Evolutionary conservation across 768 basidiomycete species (phyloP), one percentile per base, ranked within the genome.

Genomic region (Boletus reticuloceps): DNA sequence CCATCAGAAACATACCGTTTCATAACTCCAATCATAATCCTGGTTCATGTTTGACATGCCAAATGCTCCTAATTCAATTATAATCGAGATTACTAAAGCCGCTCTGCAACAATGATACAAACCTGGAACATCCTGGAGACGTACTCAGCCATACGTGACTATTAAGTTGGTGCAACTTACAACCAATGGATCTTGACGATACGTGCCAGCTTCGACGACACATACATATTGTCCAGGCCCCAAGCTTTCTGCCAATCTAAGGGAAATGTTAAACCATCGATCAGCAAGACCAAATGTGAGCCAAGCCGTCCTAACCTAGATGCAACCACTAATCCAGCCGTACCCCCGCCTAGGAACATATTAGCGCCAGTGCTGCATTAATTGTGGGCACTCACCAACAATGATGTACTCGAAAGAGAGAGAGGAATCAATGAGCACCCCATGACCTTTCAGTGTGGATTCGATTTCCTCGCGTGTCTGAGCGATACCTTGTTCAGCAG

Each of bases 21-120:
- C 14, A 34, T 64, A 63, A 16, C 46, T 32, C 62, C 62, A 64
- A 47, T 64, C 58, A 42, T 51, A 63, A n/a, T 61, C 55, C 6
- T 47, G 34, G 10, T 56, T 29, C 27, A 54, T 29, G 10, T 20
- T 2, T 11, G 54, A 49, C 32, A 22, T 22, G 3, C 62, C 62
- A 22, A 29, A 49, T 17, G 47, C 31, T 16, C 51, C 62, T 63
- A 17, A 27, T 13, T 31, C 16, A 25, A 13, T 27, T 3, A 3
- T 41, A 3, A 1, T n/a, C 14, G 12, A 40, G 25, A 25, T 25
- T 2, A 29, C 34, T 11, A 17, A 27, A 14, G 9, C 8, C 10
- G 8, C 4, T 32, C 32, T 25, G 17, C 14, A n/a, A 40, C 19
- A 29, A 34, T 11, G 22, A 16, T 22, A 52, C 58, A 40, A 43